Evolutionary conservation across 768 basidiomycete genomes (phyloP).

Genomic region (Hericium alpestre): DNA sequence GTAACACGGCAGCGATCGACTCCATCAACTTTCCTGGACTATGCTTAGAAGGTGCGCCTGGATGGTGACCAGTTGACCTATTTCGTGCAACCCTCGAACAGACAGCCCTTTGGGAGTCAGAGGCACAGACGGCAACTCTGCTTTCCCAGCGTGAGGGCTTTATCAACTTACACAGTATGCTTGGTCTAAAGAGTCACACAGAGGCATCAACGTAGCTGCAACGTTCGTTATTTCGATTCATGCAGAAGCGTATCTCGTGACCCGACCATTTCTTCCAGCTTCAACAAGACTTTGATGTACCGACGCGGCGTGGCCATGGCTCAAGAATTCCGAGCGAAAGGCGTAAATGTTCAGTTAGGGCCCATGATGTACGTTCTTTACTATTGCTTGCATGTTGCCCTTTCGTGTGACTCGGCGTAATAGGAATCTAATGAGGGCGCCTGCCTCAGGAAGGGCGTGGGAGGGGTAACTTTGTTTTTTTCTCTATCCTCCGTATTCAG

Average conservation of each 20-base stretch:
- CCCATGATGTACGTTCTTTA: conserved; percentile 12
- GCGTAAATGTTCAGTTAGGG: conserved; percentile 34
- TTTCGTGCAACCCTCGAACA: background rate
- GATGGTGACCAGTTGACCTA: background rate
- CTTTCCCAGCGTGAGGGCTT: conserved; percentile 33
- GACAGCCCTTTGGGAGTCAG: conserved; percentile 27
- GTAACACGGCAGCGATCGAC: conserved; percentile 12
- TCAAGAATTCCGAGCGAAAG: conserved; percentile 59
- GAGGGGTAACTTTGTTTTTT: background rate
- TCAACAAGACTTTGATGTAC: conserved; percentile 53
- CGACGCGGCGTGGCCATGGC: conserved; percentile 53
- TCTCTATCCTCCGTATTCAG: background rate
- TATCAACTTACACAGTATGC: conserved; percentile 30
- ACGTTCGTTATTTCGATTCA: conserved; percentile 17
- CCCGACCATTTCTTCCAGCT: conserved; percentile 12
- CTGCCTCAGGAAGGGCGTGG: background rate
- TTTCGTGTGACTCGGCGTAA: background rate
- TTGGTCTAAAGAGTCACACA: conserved; percentile 21
- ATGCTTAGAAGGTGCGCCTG: conserved; percentile 16
- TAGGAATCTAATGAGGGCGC: background rate
- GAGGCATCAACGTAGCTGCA: conserved; percentile 25
- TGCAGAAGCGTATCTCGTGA: background rate
- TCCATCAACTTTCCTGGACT: conserved; percentile 14
- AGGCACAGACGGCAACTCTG: conserved; percentile 29
- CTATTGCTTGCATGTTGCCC: background rate